phyloP scores from a whole-genome alignment of 129 eudicot genomes.

The Helianthus tuberosus region DNA sequence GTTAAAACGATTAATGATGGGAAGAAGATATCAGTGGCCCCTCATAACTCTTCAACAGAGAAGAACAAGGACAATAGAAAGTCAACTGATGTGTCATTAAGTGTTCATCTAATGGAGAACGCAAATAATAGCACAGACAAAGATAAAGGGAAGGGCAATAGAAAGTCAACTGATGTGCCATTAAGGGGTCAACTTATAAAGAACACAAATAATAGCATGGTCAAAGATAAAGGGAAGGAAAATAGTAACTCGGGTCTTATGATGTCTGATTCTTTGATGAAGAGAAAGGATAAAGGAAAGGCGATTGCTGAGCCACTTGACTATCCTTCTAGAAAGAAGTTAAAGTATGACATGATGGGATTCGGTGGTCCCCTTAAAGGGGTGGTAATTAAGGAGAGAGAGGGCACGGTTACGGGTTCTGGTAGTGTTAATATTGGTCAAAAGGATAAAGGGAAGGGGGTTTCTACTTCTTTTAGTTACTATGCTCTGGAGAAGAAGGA shows the following conservation, averaged over 20 bases:
- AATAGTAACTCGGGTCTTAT: background rate
- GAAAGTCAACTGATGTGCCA: constrained; percentile 25
- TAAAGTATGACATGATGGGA: constrained; percentile 23
- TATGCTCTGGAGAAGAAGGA: constrained; percentile 28
- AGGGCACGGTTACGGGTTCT: constrained; percentile 15
- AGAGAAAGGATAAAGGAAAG: constrained; percentile 38
- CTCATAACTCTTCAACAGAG: constrained; percentile 20
- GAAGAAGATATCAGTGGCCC: background rate
- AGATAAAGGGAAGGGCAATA: constrained; percentile 5
- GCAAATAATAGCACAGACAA: constrained; percentile 8
- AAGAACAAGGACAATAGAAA: constrained; percentile 26
- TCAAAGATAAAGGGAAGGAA: constrained; percentile 29
- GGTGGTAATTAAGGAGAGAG: constrained; percentile 27
- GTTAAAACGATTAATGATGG: constrained; percentile 19
- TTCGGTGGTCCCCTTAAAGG: constrained; percentile 24
- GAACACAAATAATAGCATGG: constrained; percentile 14
- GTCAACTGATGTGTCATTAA: constrained; percentile 9
- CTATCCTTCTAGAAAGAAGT: constrained; percentile 20
- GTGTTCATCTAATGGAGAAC: constrained; percentile 15
- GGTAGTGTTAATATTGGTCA: constrained; percentile 22
- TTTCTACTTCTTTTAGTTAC: constrained; percentile 18
- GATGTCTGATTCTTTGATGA: constrained; percentile 21
- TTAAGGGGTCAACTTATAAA: constrained; percentile 8
- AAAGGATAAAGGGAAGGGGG: constrained; percentile 27
- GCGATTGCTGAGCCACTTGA: constrained; percentile 26